Base-by-base conservation (phyloP, 2,329 filamentous ascomycete species). In the Elsinoe fawcettii region DNA sequence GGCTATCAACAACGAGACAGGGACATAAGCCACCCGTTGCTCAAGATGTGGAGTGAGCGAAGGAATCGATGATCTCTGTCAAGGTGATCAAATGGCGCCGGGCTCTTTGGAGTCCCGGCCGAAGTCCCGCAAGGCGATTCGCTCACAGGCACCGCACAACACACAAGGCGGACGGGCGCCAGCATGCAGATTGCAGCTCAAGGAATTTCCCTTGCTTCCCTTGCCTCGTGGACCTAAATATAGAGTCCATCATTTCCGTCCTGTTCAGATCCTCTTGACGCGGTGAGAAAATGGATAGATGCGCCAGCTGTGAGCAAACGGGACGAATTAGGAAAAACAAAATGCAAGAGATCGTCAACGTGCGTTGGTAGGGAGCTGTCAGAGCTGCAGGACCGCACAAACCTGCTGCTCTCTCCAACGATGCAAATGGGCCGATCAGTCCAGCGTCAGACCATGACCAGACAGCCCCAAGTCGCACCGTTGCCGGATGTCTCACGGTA, bases 301-400 rank as follows among this genome's bases (percentile, higher is more conserved):
- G 25, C n/a, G n/a, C 8, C 12, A 34, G 30, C 46, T 46, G 41
- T n/a, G 41, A 23, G 41, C 22, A 46, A 9, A 25, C 25, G 6
- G 32, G 20, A 39, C 49, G 49, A 37, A 36, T 36, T 36, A 34
- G 18, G 34, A 39, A 36, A 39, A 22, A 7, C 25, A 53, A n/a
- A 7, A 53, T 39, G 49, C 9, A 30, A 36, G 25, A 36, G 34
- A 30, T 37, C 25, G 16, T 23, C 30, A 30, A 22, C 32, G 32
- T 27, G 49, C 49, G 30, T 53, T 34, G 11, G 20, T 9, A 14
- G 49, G 34, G n/a, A 53, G 49, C 49, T 53, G 49, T 53, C 49
- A 53, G 39, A 53, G 18, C 49, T 53, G 49, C 49, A 53, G 12
- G 49, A 30, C 30, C 49, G 49, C 49, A 53, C 49, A 53, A 53